phyloP scores from a whole-genome alignment of 1,284 basidiomycete species.

The Irpex lacteus region DNA sequence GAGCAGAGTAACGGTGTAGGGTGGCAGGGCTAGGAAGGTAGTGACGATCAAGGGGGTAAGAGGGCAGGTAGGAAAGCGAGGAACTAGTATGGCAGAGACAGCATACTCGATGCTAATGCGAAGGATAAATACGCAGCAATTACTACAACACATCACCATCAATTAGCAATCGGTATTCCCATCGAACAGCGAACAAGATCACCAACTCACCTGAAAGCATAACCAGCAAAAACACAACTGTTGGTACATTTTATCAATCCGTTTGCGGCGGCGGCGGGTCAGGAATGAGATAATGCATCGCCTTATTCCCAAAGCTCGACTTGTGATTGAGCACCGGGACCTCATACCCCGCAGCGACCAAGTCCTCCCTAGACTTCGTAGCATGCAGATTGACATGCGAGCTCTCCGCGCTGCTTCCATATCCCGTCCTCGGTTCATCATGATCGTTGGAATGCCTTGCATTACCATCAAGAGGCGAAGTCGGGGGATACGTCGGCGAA shows the following conservation, averaged over 20 bases:
- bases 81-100: neutral
- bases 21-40: neutral
- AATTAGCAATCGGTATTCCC: neutral
- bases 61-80: neutral
- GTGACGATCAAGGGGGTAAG: neutral
- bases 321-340: constrained; percentile 30
- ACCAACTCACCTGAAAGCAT: neutral
- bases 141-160: neutral
- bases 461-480: neutral
- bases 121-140: neutral
- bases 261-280: constrained; percentile 28
- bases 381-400: constrained; percentile 11
- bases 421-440: neutral
- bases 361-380: constrained; percentile 25
- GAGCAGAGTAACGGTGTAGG: neutral
- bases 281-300: constrained; percentile 34
- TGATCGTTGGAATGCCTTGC: constrained; percentile 1
- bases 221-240: neutral
- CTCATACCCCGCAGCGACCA: constrained; percentile 18
- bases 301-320: constrained; percentile 30
- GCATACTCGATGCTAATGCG: neutral
- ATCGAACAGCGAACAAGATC: neutral
- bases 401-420: neutral
- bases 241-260: constrained; percentile 5
- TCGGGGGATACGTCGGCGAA: neutral